Conservation (phyloP, 148 eudicot species). For the Rhododendron williamsianum region DNA sequence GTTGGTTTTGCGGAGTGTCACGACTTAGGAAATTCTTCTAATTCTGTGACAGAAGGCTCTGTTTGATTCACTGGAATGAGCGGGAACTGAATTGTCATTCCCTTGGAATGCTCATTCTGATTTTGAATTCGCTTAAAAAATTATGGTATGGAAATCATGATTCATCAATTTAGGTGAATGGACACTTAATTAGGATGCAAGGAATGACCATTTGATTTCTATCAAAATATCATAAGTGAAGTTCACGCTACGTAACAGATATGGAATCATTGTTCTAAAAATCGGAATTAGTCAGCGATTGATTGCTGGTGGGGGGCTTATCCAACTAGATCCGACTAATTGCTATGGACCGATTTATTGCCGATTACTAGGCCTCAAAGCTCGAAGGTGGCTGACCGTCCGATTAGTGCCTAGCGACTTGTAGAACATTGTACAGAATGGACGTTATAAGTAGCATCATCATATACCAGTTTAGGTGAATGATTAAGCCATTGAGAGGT, state of each 20-base stretch:
- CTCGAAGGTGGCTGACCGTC: too few relatives aligned
- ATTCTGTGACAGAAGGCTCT: too few relatives aligned
- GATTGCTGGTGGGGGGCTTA: too few relatives aligned
- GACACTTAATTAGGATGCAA: background rate
- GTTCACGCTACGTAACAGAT: background rate
- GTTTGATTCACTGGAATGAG: background rate
- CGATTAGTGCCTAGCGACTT: too few relatives aligned
- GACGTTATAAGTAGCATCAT: background rate
- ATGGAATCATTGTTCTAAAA: background rate
- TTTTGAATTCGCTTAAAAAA: background rate
- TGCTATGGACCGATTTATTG: too few relatives aligned
- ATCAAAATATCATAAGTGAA: background rate
- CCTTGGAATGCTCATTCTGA: background rate
- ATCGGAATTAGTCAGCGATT: too few relatives aligned
- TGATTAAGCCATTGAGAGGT: background rate
- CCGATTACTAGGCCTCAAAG: too few relatives aligned
- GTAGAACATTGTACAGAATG: background rate
- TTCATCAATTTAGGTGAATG: background rate
- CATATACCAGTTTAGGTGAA: background rate
- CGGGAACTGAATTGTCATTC: background rate
- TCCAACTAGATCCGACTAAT: too few relatives aligned
- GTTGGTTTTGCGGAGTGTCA: too few relatives aligned
- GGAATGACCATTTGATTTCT: background rate
- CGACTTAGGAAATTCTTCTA: too few relatives aligned
- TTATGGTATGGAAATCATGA: background rate